phyloP scores from a whole-genome alignment of 164 flowering plant genomes.

The Magnolia changhungtana region DNA sequence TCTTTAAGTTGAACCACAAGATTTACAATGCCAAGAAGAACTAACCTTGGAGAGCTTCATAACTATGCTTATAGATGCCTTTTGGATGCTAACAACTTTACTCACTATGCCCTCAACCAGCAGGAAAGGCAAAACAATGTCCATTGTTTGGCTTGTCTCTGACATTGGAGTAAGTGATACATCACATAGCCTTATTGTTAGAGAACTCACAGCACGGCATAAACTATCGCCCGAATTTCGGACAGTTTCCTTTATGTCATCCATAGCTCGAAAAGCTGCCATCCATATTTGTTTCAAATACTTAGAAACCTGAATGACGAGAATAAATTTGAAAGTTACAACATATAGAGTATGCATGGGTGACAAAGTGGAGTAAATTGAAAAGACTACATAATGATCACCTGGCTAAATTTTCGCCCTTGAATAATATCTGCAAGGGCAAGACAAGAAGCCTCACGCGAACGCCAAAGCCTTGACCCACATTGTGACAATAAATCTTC shows the following conservation, averaged over 20 bases:
- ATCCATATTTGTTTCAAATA: conserved; percentile 79
- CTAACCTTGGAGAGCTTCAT: conserved; percentile 97
- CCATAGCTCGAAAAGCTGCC: conserved; percentile 95
- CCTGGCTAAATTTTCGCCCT: conserved; percentile 92
- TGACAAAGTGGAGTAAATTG: not conserved
- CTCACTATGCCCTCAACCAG: conserved; percentile 87
- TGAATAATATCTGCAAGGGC: conserved; percentile 95
- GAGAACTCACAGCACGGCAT: conserved; percentile 73
- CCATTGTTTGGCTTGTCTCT: conserved; percentile 78
- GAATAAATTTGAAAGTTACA: conserved; percentile 5
- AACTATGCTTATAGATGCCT: conserved; percentile 83
- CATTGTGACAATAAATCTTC: conserved; percentile 79
- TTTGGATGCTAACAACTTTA: conserved; percentile 79
- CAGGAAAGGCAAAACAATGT: conserved; percentile 74
- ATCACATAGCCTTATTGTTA: conserved; percentile 88
- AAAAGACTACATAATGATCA: conserved; percentile 16
- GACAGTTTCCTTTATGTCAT: conserved; percentile 98
- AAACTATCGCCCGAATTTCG: conserved; percentile 88
- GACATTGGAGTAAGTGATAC: conserved; percentile 61
- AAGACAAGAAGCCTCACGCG: conserved; percentile 94
- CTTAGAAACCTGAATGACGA: conserved; percentile 56
- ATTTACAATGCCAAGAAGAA: not conserved
- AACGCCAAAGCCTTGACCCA: conserved; percentile 98
- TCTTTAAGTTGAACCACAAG: too few relatives aligned
- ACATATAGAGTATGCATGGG: not conserved